Evolutionary conservation across 192 early-diverging fungal species (phyloP).

Genomic region (Coemansia sp.): DNA sequence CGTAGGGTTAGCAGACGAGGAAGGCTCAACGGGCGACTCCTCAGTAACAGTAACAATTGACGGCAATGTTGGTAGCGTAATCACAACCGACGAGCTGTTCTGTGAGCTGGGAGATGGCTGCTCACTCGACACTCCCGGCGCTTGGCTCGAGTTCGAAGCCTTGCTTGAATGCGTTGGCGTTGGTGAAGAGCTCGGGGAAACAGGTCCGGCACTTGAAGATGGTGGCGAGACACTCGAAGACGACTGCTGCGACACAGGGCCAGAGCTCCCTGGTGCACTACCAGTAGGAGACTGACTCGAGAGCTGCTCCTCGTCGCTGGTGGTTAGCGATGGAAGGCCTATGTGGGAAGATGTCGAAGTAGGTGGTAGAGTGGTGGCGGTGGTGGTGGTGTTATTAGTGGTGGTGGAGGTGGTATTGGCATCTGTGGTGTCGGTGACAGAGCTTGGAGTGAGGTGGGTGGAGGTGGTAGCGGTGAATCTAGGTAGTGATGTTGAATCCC

Average conservation of each 20-base stretch:
- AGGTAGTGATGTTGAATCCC: not conserved
- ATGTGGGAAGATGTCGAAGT: slow-evolving; percentile 8
- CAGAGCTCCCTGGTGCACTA: not conserved
- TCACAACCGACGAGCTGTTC: not conserved
- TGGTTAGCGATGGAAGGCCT: not conserved
- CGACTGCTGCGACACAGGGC: not conserved
- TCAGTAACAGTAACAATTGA: not conserved
- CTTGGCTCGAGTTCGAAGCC: not conserved
- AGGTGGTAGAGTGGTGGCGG: slow-evolving; percentile 10
- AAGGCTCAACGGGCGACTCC: not conserved
- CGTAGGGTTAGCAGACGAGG: not conserved
- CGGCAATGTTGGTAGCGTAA: not conserved
- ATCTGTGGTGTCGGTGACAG: not conserved
- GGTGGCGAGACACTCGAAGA: not conserved
- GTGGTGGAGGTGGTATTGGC: slow-evolving; percentile 1
- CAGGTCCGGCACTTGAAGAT: too few relatives aligned
- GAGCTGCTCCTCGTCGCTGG: not conserved
- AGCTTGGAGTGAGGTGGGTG: not conserved
- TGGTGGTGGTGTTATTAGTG: not conserved
- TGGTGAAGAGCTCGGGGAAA: not conserved
- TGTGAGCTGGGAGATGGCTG: not conserved
- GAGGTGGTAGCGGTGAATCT: not conserved
- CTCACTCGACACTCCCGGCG: not conserved
- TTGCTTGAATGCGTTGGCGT: not conserved
- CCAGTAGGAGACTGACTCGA: not conserved